These are phyloP conservation scores for Penicillium arizonense DNA, from an alignment of 495 filamentous ascomycete species.

Conservation along the genomic window DNA sequence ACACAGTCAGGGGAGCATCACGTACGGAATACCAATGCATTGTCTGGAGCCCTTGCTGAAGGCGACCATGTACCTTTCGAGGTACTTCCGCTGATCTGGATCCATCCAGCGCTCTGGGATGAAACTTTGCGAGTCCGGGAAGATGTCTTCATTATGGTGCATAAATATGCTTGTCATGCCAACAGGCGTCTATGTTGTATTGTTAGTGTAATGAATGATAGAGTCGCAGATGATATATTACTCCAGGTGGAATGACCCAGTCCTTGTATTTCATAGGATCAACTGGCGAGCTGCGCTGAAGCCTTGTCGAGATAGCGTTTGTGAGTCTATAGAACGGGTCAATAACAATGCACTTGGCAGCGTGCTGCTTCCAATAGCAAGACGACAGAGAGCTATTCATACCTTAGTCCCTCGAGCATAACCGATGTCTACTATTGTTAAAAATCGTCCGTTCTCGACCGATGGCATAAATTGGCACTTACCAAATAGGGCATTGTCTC, in stretches of 20 bases:
- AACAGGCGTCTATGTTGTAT: constrained; percentile 29
- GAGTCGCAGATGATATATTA: constrained; percentile 2
- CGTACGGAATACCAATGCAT: constrained; percentile 51
- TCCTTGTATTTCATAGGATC: constrained; percentile 34
- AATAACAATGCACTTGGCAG: no score
- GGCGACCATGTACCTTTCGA: constrained; percentile 45
- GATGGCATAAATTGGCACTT: background rate
- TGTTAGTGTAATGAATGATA: background rate
- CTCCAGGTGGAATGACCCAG: constrained; percentile 47
- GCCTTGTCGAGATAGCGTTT: constrained; percentile 31
- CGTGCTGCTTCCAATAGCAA: no score
- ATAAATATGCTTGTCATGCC: constrained; percentile 41
- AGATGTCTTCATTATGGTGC: constrained; percentile 40
- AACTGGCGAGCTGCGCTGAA: constrained; percentile 35
- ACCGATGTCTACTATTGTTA: constrained; percentile 19
- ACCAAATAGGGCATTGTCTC: constrained; percentile 37
- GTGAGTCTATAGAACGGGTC: constrained; percentile 15
- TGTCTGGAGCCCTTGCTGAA: constrained; percentile 48
- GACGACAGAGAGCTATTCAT: background rate
- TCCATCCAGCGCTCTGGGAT: constrained; percentile 45
- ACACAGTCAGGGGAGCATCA: background rate
- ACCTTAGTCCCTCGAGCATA: constrained; percentile 35
- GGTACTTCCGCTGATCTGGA: constrained; percentile 22
- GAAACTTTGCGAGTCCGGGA: constrained; percentile 40
- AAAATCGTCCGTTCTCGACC: background rate